phyloP scores from a whole-genome alignment of 345 rosid species.

The Moricandia arvensis region DNA sequence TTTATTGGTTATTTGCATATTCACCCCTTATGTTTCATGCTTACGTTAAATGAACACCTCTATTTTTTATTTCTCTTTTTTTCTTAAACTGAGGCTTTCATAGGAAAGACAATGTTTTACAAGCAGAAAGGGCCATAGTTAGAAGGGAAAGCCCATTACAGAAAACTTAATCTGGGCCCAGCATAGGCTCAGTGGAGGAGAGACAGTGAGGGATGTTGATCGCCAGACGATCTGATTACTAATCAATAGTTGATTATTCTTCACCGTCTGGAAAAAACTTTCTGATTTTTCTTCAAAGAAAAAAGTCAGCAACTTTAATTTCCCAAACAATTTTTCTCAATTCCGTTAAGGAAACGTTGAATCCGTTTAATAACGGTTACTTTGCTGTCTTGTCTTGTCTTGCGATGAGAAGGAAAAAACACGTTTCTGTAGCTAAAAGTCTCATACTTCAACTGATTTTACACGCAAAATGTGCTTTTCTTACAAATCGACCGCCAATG shows the following conservation, averaged over 20 bases:
- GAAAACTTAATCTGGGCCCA: too few relatives aligned
- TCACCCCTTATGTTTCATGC: not conserved
- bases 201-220: too few relatives aligned
- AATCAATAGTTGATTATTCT: not conserved
- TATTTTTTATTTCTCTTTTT: not conserved
- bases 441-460: not conserved
- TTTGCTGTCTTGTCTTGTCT: not conserved
- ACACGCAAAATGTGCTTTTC: not conserved
- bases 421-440: not conserved
- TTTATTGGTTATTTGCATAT: conserved; percentile 12
- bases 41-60: not conserved
- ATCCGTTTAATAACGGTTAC: not conserved
- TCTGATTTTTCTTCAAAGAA: not conserved
- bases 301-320: not conserved
- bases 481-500: not conserved
- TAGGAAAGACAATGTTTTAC: too few relatives aligned
- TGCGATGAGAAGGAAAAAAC: not conserved
- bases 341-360: not conserved
- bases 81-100: too few relatives aligned
- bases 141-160: too few relatives aligned
- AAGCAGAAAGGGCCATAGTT: too few relatives aligned
- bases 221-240: too few relatives aligned
- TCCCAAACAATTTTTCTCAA: not conserved
- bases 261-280: not conserved
- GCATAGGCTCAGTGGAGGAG: too few relatives aligned